These are phyloP conservation scores for Tuber umbilicatum DNA, from an alignment of 495 filamentous ascomycete species.

Conservation along the genomic window DNA sequence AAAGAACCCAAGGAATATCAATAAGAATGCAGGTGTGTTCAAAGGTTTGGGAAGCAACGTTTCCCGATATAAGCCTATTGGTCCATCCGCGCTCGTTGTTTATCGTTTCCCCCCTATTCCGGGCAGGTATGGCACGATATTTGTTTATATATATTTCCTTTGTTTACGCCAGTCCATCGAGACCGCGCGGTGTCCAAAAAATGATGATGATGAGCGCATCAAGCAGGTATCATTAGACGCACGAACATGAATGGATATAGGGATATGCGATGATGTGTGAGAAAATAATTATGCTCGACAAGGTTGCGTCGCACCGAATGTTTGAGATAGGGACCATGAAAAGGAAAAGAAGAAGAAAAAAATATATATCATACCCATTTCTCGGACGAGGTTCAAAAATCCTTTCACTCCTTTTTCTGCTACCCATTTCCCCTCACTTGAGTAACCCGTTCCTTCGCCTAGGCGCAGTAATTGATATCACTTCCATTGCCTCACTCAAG, in stretches of 20 bases:
- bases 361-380: background rate
- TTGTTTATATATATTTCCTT: background rate
- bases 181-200: background rate
- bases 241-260: background rate
- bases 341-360: background rate
- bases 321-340: background rate
- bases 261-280: background rate
- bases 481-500: slow-evolving; percentile 6
- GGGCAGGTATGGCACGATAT: background rate
- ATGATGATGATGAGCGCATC: slow-evolving; percentile 4
- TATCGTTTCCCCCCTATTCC: background rate
- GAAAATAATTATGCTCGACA: background rate
- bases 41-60: background rate
- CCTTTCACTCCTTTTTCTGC: slow-evolving; percentile 8
- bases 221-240: background rate
- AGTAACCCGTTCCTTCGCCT: slow-evolving; percentile 5
- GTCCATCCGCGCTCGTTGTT: background rate
- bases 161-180: background rate
- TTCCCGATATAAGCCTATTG: background rate
- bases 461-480: slow-evolving; percentile 10
- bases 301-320: background rate
- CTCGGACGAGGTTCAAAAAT: background rate
- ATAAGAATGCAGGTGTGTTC: background rate
- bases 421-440: slow-evolving; percentile 15
- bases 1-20: background rate